Base-by-base conservation (phyloP, 345 rosid species). In the Gossypium thurberi region DNA sequence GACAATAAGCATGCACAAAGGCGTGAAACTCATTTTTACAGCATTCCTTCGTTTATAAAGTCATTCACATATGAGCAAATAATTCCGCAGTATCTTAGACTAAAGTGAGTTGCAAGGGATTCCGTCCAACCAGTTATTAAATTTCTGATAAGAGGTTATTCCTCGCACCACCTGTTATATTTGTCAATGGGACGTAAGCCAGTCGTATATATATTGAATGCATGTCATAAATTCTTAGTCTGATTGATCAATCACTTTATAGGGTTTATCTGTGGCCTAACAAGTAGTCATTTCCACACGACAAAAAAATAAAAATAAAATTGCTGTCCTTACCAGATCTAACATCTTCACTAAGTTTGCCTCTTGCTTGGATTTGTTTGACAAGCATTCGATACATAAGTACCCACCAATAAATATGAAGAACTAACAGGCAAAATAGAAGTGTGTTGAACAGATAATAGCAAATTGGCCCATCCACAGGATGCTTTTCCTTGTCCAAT, bases 391-490 rank as follows among this genome's bases (percentile, higher is more conserved):
- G 85, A 72, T 72, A 82, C 12, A 92, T 92, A 91, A 92, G 82
- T 10, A 80, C 88, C 99, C 99, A 95, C 99, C 98, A 95, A 82
- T 90, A 92, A 25, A 92, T 80, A 72, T 95, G 91, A 74, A 95
- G 88, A 80, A 92, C 87, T 66, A 89, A 89, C 76, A 95, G 80
- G 81, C 89, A 86, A 61, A 81, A 77, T 33, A 95, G 74, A 75
- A 95, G 98, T 18, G 89, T 80, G 63, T 95, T 92, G 78, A 95
- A 94, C 75, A 89, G 42, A 77, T 95, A 95, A 75, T 95, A 95
- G 72, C 77, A 86, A n/a, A 92, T 69, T 10, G 97, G 88, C 65
- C 94, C 99, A 2, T 86, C 87, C 15, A 88, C 81, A 0, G 64
- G 79, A 72, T 87, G 92, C 77, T 84, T 92, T 26, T 89, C 87